Evolutionary conservation across 2,329 filamentous ascomycete genomes (phyloP), one percentile per base, ranked within the genome.

Genomic region (Aureobasidium mangrovei): DNA sequence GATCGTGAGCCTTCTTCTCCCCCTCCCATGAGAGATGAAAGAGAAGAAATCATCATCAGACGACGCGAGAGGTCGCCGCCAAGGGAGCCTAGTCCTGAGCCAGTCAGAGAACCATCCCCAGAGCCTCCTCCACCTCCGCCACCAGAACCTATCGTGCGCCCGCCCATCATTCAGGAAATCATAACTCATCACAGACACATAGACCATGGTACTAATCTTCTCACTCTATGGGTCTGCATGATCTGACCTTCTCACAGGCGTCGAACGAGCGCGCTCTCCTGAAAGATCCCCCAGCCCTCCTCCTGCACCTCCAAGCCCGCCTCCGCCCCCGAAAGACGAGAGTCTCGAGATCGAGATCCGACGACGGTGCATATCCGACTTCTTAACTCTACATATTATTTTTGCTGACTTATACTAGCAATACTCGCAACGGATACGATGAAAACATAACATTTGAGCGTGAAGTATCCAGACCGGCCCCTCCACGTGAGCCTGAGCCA

Each of bases 141-240:
- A 42, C 82, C 81, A 31, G 78, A 79, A 59, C 77, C 86, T 42
- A 84, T 93, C 62, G 79, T 82, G 40, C 83, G 84, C 24, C 89
- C 89, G 33, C 86, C 85, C 0, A 88, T 95, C 61, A 87, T 91
- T 69, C 83, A 91, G 64, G 88, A 95, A 66, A 83, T 95, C 56
- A 91, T 94, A 60, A 94, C 88, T 0, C 88, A 93, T 70, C 91
- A 93, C 67, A 80, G 84, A 56, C 86, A 91, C 65, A 85, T 94
- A 62, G 87, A 95, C 65, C 88, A 95, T 70, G 90, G 18, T 18
- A 18, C 18, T 18, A 18, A 18, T 18, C 18, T 18, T 18, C 18
- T 18, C 18, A 18, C 18, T 18, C 18, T 18, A 18, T 18, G 18
- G 18, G 18, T 18, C 18, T 18, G 18, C 18, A 18, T 18, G 18